A percentile compares a stretch with the other conserved stretches of the same genome.
Conservation (phyloP, 768 basidiomycete species). For the Artomyces pyxidatus region DNA sequence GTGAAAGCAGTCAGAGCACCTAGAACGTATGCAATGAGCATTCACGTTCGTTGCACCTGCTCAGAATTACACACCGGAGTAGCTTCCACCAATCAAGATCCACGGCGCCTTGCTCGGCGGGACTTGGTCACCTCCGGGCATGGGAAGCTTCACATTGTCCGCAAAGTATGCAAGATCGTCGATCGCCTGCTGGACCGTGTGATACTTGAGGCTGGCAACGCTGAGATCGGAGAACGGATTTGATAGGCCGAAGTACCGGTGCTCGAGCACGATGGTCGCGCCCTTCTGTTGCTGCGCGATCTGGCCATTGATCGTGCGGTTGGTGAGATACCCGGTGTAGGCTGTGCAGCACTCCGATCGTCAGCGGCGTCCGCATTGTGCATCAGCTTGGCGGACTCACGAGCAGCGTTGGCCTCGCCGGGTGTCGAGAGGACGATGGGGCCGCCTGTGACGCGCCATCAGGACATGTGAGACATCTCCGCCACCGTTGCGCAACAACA, state of each 20-base stretch:
- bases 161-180: slow-evolving; percentile 68
- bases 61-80: slow-evolving; percentile 28
- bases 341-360: no score
- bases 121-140: slow-evolving; percentile 55
- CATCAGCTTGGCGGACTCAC: no score
- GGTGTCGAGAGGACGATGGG: neutral
- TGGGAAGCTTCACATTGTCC: slow-evolving; percentile 54
- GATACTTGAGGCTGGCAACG: slow-evolving; percentile 45
- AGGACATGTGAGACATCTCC: neutral
- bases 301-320: slow-evolving; percentile 51
- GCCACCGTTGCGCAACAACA: neutral
- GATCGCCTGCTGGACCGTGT: slow-evolving; percentile 68
- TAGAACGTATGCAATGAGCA: neutral
- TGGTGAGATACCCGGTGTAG: slow-evolving; percentile 27
- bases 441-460: neutral
- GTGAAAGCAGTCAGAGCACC: slow-evolving; percentile 51
- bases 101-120: slow-evolving; percentile 42
- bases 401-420: neutral
- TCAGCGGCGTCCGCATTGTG: no score
- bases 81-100: slow-evolving; percentile 36
- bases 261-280: slow-evolving; percentile 56
- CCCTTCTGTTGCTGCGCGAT: slow-evolving; percentile 62
- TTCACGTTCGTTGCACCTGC: neutral
- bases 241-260: slow-evolving; percentile 67
- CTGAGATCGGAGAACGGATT: slow-evolving; percentile 59